Evolutionary conservation across 345 rosid genomes (phyloP), one percentile per base, ranked within the genome.

Genomic region (Eucalyptus sp.): DNA sequence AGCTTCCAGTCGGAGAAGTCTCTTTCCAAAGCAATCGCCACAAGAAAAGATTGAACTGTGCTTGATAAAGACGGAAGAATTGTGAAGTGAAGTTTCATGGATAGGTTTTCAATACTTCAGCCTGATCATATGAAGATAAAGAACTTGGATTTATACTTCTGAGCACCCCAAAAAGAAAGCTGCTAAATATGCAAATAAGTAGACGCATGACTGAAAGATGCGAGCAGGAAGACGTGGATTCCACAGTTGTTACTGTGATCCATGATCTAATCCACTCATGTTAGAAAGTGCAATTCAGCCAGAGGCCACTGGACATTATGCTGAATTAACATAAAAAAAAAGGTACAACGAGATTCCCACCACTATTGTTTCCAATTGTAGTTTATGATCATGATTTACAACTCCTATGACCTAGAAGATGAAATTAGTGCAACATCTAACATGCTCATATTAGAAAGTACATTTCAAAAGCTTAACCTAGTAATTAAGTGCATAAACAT

Each of bases 81-180:
- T 20, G 89, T 89, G 89, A 91, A 90, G 10, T 68, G 68, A 16
- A 90, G 89, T 87, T 91, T 91, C n/a, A 91, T 44, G 92, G 87
- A 85, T 87, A 90, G 60, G 14, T 54, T 86, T 56, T 87, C 90
- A 91, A 22, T 9, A 90, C 12, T 62, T 37, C 51, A 31, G 89
- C 92, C 92, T 91, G 50, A 41, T 71, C 8, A 37, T 22, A 12
- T 22, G 31, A 60, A 60, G 31, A 60, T 60, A 60, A 60, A 60
- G 15, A 13, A 60, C 66, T 60, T 60, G n/a, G 66, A 27, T 56
- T 56, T 22, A 24, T 56, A 56, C 29, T 56, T 9, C 56, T 5
- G 56, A 24, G 13, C 62, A 9, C 48, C 48, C 48, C 10, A 46
- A 46, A 56, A 8, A 56, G 25, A 24, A 56, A 22, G 10, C 10